These are phyloP conservation scores for Debaryomyces subglobosus DNA, from an alignment of 1,139 yeast species.

Conservation along the genomic window DNA sequence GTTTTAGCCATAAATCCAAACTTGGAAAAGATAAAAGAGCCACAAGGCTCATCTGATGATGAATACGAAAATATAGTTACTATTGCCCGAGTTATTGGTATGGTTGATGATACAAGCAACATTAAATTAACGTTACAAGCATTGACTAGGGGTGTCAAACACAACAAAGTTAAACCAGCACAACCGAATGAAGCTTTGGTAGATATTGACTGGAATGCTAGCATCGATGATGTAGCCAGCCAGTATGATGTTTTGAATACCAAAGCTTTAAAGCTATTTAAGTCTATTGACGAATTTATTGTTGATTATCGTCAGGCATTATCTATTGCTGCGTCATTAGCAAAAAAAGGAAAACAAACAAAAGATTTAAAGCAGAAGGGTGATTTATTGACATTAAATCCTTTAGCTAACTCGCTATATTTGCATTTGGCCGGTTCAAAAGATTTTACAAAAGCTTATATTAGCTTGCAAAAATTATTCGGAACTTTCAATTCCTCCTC, in stretches of 20 bases:
- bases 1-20: constrained; percentile 47
- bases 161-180: constrained; percentile 15
- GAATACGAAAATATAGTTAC: constrained; percentile 38
- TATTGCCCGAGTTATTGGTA: constrained; percentile 51
- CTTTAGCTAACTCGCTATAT: constrained; percentile 62
- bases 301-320: constrained; percentile 40
- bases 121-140: constrained; percentile 58
- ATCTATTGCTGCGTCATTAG: constrained; percentile 12
- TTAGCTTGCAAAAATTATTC: constrained; percentile 38
- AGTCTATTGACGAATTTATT: constrained; percentile 45
- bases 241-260: constrained; percentile 30
- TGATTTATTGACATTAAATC: constrained; percentile 56
- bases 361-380: constrained; percentile 15
- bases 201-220: constrained; percentile 31
- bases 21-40: constrained; percentile 36
- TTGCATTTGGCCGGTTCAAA: constrained; percentile 54
- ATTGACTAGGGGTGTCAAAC: constrained; percentile 44
- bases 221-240: constrained; percentile 19
- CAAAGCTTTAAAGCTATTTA: constrained; percentile 34
- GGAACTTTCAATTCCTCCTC: constrained; percentile 26
- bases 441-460: constrained; percentile 46
- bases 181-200: constrained; percentile 34
- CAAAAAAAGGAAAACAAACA: constrained; percentile 13
- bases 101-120: constrained; percentile 48
- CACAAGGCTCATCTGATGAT: constrained; percentile 18